Evolutionary conservation across 116 monocot species (phyloP), one percentile per base, ranked within the genome.

Genomic region (Thalassia testudinum): DNA sequence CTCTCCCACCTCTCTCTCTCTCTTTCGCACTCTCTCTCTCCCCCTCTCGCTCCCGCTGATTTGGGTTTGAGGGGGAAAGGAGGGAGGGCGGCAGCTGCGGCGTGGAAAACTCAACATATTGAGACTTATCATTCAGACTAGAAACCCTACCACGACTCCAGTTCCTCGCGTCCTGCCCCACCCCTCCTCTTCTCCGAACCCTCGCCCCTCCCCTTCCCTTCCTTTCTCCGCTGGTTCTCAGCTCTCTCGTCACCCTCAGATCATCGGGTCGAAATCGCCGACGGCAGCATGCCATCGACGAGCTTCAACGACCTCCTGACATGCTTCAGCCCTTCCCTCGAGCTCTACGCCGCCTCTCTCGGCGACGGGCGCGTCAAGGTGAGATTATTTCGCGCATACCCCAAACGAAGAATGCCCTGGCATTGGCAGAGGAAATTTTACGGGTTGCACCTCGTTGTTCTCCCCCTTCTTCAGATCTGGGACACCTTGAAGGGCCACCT

Each of bases 311-410:
- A 81, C 67, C 73, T 95, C 47, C 74, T 95, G 60, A 70, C 81
- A 0, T 63, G 81, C 0, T 95, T 95, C 72, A 95, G 85, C 40
- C 95, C 95, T 21, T 50, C 58, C 5, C 72, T 50, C 4, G 81
- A 81, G 56, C 79, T 76, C 57, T 82, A 85, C 47, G 81, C 95
- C 50, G 61, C 77, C 21, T 61, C 76, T 21, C 66, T 70, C n/a
- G 74, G 72, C 15, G 88, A 88, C 43, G 88, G 95, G 19, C 73
- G 95, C 43, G 70, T 95, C 30, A 95, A 88, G 86, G 92, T 75
- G 17, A 18, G 26, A 15, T 5, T 28, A 43, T 7, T 15, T 20
- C 37, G 12, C 12, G 12, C 37, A 14, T 3, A 43, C 7, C 40
- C 16, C 48, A n/a, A n/a, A n/a, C n/a, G n/a, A n/a, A n/a, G n/a